phyloP scores from a whole-genome alignment of 148 eudicot species.

The Spergularia bocconei region DNA sequence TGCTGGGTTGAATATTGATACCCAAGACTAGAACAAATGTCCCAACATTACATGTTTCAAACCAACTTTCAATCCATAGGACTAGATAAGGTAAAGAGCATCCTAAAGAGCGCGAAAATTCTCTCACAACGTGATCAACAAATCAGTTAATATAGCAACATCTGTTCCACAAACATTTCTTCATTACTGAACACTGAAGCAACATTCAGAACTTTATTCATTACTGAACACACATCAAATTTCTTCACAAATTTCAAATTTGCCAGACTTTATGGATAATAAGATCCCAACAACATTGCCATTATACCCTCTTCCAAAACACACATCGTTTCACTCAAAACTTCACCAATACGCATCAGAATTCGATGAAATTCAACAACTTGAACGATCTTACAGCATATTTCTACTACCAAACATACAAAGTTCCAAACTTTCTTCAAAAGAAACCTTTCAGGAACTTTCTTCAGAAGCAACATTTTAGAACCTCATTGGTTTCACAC shows the following conservation, averaged over 20 bases:
- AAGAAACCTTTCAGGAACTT: too few species aligned
- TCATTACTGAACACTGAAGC: background rate
- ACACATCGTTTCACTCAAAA: too few species aligned
- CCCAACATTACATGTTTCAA: background rate
- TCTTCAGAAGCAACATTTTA: background rate
- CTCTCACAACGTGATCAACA: background rate
- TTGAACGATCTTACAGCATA: background rate
- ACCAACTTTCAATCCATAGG: background rate
- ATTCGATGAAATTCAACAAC: slow-evolving; percentile 4
- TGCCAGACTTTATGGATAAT: too few species aligned
- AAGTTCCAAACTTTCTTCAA: slow-evolving; percentile 10
- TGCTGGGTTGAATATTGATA: too few species aligned
- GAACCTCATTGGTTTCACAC: background rate
- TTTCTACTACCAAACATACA: background rate
- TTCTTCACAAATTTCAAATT: too few species aligned
- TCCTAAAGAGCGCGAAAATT: background rate
- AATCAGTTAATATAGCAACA: background rate
- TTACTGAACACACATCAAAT: background rate
- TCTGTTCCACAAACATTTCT: background rate
- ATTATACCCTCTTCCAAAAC: too few species aligned
- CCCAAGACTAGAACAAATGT: background rate
- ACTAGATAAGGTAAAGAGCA: background rate
- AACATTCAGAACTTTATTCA: background rate
- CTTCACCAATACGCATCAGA: background rate
- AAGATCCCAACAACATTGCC: too few species aligned